Base-by-base conservation (phyloP, 495 filamentous ascomycete genomes). In the Glarea lozoyensis region DNA sequence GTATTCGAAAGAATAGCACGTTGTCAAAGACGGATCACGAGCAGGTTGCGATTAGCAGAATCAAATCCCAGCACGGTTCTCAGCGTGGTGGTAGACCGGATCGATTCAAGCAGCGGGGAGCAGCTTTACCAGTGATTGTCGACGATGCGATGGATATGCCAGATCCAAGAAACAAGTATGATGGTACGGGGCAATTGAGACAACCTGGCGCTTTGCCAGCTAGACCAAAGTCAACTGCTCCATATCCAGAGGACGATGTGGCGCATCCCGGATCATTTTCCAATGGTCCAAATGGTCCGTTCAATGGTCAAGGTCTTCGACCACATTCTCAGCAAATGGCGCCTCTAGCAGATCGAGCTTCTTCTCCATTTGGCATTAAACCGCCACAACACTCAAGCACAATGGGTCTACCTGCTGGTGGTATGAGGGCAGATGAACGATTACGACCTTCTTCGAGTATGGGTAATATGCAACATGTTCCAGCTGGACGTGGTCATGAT, bases 21-120 rank as follows among this genome's bases (percentile, higher is more conserved):
- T 69, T 98, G 29, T 89, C 86, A 9, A 84, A 85, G 61, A 77
- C 81, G 56, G 92, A 98, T 55, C 92, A 97, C 60, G 88, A 97
- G 58, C 82, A 87, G 39, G 77, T 93, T 46, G 90, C 93, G 1
- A 78, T 98, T 46, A 76, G 78, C 13, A 78, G 86, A 21, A 96
- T 98, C 66, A 90, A 89, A 61, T 94, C 89, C 1, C 82, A 87
- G 52, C 84, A 97, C 57, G 92, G 87, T 16, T 94, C 89, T 22
- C 82, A 86, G 52, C 76, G 83, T 43, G 81, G 81, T 10, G 74
- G 76, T 42, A 72, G 80, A 37, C 81, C 81, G 1, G 79, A 82
- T 10, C 69, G 82, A 45, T 75, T 84, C 52, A 55, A 76, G 62
- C 55, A 62, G 54, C 47, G 49, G 49, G 41, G 67, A 17, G 53